Evolutionary conservation across 305 asterid species (phyloP), one percentile per base, ranked within the genome.

Genomic region (Rubia tinctorum): DNA sequence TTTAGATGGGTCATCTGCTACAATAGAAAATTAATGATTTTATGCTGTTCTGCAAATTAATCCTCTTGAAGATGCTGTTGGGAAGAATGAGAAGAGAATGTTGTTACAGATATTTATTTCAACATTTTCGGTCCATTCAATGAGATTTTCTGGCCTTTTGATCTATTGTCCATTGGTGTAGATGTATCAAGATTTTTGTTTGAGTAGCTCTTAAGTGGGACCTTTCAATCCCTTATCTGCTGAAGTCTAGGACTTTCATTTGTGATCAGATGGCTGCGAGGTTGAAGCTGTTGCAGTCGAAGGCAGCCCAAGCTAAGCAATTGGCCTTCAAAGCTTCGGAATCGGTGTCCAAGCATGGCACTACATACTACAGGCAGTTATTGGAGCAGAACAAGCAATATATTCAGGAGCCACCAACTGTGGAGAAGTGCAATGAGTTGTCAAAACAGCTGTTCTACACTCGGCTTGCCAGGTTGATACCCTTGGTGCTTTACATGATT

Each of bases 381-480:
- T 59, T 93, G 79, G 98, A 93, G 83, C 80, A 86, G 81, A 93
- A 93, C 80, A 91, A 89, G 67, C 92, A 93, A 64, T 85, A 89
- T 71, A 79, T 93, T 34, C 87, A 85, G 80, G 89, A 91, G 49
- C 96, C 98, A 70, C 84, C 98, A 63, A 89, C 96, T 42, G 88
- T 88, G 49, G 98, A 87, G 81, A 87, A 87, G 69, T 91, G 96
- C 77, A 80, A 80, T 69, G 91, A 88, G 73, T 80, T 93, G 77
- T 76, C 97, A 73, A 93, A 91, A 82, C 93, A 93, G 84, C 83
- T 91, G 75, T 81, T 86, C 44, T 91, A 88, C 81, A 93, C 97
- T 45, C 96, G 96, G 73, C 96, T 93, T 81, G 98, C 97, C 73
- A 93, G 98, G 98, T 93, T 65, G 75, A 77, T 72, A 13, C 49